A percentile compares a stretch with the other conserved stretches of the same genome.
Conservation (phyloP, 257 asterid genomes). For the Forsythia viridissima region DNA sequence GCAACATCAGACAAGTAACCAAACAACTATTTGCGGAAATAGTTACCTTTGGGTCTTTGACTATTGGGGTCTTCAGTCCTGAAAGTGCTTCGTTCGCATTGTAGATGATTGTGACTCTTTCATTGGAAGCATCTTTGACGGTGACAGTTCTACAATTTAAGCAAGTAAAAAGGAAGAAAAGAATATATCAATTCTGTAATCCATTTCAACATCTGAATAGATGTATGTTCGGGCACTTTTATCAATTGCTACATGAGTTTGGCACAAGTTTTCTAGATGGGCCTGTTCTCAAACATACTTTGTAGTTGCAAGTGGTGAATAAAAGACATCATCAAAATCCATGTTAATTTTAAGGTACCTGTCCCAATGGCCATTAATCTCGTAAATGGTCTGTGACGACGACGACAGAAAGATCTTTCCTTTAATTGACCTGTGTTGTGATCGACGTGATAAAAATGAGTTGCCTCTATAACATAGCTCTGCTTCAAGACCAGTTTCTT, state of each 20-base stretch:
- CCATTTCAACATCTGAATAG: neutral
- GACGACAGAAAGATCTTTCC: conserved; percentile 61
- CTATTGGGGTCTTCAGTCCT: conserved; percentile 58
- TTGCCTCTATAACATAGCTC: conserved; percentile 57
- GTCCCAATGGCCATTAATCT: conserved; percentile 84
- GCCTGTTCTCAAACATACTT: too few species aligned
- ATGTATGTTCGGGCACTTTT: neutral
- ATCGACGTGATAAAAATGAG: conserved; percentile 45
- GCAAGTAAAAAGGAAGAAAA: neutral
- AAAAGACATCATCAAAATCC: neutral
- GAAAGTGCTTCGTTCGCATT: conserved; percentile 62
- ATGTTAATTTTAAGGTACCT: conserved; percentile 38
- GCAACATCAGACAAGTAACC: neutral
- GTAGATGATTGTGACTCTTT: conserved; percentile 53
- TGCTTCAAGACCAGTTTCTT: conserved; percentile 69
- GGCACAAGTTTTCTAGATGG: too few species aligned
- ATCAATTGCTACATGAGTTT: too few species aligned
- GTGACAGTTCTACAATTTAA: conserved; percentile 47
- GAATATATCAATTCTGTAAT: neutral
- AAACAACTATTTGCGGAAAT: neutral
- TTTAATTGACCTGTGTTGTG: conserved; percentile 50
- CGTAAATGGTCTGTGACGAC: conserved; percentile 50
- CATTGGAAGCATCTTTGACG: conserved; percentile 47
- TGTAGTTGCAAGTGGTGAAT: neutral
- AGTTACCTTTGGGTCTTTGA: conserved; percentile 62